Base-by-base conservation (phyloP, 2,329 filamentous ascomycete species). In the Curvularia spicifera region DNA sequence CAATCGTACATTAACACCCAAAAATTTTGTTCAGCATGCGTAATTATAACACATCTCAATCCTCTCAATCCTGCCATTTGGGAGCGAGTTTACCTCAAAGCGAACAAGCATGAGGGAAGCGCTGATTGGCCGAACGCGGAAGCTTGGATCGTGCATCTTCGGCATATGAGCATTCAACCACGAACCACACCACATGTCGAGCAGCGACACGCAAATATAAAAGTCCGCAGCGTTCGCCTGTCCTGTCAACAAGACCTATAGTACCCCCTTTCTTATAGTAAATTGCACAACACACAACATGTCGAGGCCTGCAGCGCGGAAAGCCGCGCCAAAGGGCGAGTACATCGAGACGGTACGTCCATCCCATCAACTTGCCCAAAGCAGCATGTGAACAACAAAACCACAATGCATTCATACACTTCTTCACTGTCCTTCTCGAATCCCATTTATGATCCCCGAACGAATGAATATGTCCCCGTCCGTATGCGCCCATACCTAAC, bases 301-400 rank as follows among this genome's bases (percentile, higher is more conserved):
- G 76, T 81, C 50, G 18, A 73, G 80, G 35, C 77, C 80, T 8
- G 66, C 71, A 18, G 72, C 78, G 69, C 90, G 93, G 74, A 76
- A 76, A 63, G 64, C 69, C 8, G 83, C 88, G 50, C 84, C 86
- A 9, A 96, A 93, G 79, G 91, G 91, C 78, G 93, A 97, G 78
- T 98, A 97, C 76, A 97, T 99, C 63, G 94, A 97, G 80, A 99
- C 95, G 53, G 93, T 96, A 84, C 71, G 85, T 73, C n/a, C 22
- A 9, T 22, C 28, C 31, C 7, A 28, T 15, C 29, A 37, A 57
- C 60, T 24, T 29, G 9, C 31, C 18, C 42, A 33, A 33, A 31
- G 6, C 33, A 24, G 22, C 31, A 39, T 28, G 20, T 35, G 18
- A 31, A 10, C 26, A 26, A 35, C 13, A 15, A 35, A 5, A 44